phyloP scores from a whole-genome alignment of 257 asterid species.

The Nicotiana attenuata region DNA sequence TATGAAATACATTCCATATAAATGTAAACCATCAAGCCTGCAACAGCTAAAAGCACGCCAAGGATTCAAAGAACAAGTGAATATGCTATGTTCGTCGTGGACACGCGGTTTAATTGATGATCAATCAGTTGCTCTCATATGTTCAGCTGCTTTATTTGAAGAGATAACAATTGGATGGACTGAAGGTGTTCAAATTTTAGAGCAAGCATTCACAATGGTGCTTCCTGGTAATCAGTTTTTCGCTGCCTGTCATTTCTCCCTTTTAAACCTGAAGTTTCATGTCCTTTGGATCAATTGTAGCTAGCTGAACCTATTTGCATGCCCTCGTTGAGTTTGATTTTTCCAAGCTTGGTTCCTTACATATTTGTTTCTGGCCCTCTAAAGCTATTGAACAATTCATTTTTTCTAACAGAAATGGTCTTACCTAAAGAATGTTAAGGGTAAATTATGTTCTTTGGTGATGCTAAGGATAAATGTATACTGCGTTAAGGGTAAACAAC shows the following conservation, averaged over 20 bases:
- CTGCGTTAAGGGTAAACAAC: background rate
- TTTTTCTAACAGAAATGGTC: background rate
- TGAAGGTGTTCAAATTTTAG: slow-evolving; percentile 61
- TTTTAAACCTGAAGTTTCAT: background rate
- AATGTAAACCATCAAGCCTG: slow-evolving; percentile 56
- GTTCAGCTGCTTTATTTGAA: slow-evolving; percentile 86
- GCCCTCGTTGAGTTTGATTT: background rate
- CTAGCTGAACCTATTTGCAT: background rate
- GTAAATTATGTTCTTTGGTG: background rate
- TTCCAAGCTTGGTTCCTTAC: background rate
- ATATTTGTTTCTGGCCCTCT: background rate
- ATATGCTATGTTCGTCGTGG: slow-evolving; percentile 54
- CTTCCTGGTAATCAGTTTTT: slow-evolving; percentile 66
- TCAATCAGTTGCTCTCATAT: slow-evolving; percentile 64
- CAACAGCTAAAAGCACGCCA: slow-evolving; percentile 84
- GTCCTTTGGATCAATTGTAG: background rate
- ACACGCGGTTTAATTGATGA: slow-evolving; percentile 73
- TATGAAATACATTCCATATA: slow-evolving; percentile 56
- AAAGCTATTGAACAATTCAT: background rate
- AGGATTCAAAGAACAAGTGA: slow-evolving; percentile 81
- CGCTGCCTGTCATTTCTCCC: background rate
- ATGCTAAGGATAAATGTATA: background rate
- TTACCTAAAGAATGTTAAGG: background rate
- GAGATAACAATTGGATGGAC: slow-evolving; percentile 75
- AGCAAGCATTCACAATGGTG: slow-evolving; percentile 78